phyloP scores from a whole-genome alignment of 2,329 filamentous ascomycete genomes.

The Pseudocercospora crystallina region DNA sequence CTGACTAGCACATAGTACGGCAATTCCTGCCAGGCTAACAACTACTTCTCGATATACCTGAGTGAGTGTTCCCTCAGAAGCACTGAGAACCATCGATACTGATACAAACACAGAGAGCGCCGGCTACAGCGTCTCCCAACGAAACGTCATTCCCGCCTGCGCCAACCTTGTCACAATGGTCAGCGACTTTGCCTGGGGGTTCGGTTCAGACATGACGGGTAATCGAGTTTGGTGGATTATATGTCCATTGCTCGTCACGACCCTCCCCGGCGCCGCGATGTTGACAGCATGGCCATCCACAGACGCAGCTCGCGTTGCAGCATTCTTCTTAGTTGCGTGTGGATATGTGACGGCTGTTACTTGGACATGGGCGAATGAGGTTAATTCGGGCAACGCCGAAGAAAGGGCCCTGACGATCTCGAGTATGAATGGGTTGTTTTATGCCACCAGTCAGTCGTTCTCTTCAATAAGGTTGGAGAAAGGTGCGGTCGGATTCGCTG shows the following conservation, averaged over 20 bases:
- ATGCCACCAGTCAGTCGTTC: slow-evolving; percentile 8
- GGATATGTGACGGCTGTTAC: slow-evolving; percentile 13
- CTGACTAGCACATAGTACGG: slow-evolving; percentile 5
- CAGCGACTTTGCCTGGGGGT: slow-evolving; percentile 12
- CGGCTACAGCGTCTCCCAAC: slow-evolving; percentile 18
- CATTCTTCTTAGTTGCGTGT: slow-evolving; percentile 13
- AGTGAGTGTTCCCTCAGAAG: background rate
- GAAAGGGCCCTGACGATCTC: slow-evolving; percentile 12
- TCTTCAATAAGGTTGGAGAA: background rate
- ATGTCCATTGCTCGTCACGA: slow-evolving; percentile 10
- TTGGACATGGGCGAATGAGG: slow-evolving; percentile 14
- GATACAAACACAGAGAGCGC: slow-evolving; percentile 2
- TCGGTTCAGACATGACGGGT: slow-evolving; percentile 10
- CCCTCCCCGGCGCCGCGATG: slow-evolving; percentile 7
- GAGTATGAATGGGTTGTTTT: slow-evolving; percentile 15
- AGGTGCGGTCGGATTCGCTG: background rate
- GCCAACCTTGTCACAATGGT: slow-evolving; percentile 15
- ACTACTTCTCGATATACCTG: slow-evolving; percentile 12
- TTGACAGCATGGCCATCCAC: slow-evolving; percentile 8
- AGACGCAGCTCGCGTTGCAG: slow-evolving; percentile 8
- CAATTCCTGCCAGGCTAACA: slow-evolving; percentile 12
- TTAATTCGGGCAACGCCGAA: slow-evolving; percentile 11
- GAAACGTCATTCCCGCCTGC: slow-evolving; percentile 15
- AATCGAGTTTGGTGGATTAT: slow-evolving; percentile 12
- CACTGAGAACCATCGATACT: background rate